Evolutionary conservation across 2,329 filamentous ascomycete genomes (phyloP), one percentile per base, ranked within the genome.

Genomic region (Microthyrium microscopicum): DNA sequence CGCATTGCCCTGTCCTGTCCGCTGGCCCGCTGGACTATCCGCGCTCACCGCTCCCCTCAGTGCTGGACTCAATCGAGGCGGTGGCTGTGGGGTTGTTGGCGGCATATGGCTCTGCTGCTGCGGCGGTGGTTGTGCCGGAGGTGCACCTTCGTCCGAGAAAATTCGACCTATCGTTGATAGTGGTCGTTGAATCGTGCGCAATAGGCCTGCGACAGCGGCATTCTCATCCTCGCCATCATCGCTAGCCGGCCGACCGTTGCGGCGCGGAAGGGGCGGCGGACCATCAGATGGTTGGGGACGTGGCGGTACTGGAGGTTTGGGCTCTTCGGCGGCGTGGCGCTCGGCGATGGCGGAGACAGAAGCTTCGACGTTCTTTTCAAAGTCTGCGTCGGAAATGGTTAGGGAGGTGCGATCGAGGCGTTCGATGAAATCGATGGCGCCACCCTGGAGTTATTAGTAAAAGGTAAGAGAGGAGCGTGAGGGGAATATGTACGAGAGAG

Each of bases 311-410:
- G 29, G 43, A 28, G 42, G 29, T 43, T 17, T 28, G 52, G 49
- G 31, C 41, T 72, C 62, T 22, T 66, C 61, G 39, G 64, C 60
- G 37, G 73, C 70, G 47, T 94, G 84, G 47, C 81, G 82, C 56
- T 94, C 87, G 2, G 89, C 87, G 43, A 98, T 98, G 26, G 81
- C 82, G 5, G 83, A 93, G 3, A 98, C 91, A 5, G 89, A 85
- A 4, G 79, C 79, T 58, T 98, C 89, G n/a, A 98, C 91, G 44
- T 93, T 85, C 49, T 70, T 72, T 52, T 98, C 89, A 47, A 98
- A 98, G 24, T 95, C 89, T 36, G 89, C 83, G 47, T 98, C 85
- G 2, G 77, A 77, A 33, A 98, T 89, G 1, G 89, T 95, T 5
- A 98, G 60, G 18, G 78, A 87, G 2, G 89, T 95, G 28, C 85